Percentiles rank a stretch among this genome's conserved stretches.
Conservation (phyloP, 306 rosid genomes). For the Casuarina cunninghamiana region DNA sequence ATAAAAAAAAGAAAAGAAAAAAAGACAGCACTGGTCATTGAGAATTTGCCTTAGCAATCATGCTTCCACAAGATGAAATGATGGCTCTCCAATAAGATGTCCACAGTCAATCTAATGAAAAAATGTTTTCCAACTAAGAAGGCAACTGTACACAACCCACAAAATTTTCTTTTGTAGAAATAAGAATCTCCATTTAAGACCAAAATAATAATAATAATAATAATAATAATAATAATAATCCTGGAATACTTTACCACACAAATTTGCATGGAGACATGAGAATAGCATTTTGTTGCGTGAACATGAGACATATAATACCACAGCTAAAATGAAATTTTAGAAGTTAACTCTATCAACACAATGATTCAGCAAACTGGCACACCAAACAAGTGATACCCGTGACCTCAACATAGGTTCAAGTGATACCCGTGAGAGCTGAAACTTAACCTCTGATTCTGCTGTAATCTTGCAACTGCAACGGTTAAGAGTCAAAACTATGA, state of each 20-base stretch:
- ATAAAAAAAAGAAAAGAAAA: no score
- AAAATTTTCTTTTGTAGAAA: no score
- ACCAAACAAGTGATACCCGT: conserved; percentile 41
- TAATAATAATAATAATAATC: no score
- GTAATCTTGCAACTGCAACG: conserved; percentile 80
- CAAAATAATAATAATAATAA: no score
- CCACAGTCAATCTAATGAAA: no score
- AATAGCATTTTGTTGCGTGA: background rate
- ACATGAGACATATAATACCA: background rate
- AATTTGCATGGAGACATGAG: background rate
- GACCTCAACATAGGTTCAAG: conserved; percentile 90
- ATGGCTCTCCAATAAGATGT: no score
- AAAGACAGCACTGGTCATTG: no score
- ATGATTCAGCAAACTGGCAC: conserved; percentile 1
- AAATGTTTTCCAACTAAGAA: no score
- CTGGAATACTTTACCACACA: background rate
- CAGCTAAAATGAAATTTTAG: background rate
- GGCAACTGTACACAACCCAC: no score
- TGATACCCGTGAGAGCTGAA: conserved; percentile 77
- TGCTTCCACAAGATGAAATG: no score
- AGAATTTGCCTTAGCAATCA: no score
- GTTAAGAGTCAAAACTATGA: conserved; percentile 18
- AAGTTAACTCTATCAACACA: background rate
- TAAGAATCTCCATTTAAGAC: no score
- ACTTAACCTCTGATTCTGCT: conserved; percentile 90